Conservation (phyloP, 805 yeast species). For the Sugiyamaella qingdaonensis region DNA sequence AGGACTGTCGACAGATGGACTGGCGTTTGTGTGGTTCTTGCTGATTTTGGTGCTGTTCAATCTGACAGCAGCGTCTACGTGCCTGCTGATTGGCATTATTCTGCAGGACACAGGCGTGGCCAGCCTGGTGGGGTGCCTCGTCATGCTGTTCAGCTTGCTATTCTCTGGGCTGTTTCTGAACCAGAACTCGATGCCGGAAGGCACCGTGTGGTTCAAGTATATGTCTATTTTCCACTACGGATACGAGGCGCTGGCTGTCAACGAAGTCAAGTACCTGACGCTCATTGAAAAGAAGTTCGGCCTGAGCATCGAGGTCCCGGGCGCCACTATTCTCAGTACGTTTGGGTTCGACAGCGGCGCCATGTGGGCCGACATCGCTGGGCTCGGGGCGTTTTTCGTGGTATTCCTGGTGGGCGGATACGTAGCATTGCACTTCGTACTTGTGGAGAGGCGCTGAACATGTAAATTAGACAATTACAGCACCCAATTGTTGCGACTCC, state of each 20-base stretch:
- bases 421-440: slow-evolving; percentile 62
- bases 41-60: slow-evolving; percentile 76
- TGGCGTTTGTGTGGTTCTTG: slow-evolving; percentile 67
- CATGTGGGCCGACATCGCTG: slow-evolving; percentile 59
- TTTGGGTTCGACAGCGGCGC: slow-evolving; percentile 90
- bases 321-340: slow-evolving; percentile 92
- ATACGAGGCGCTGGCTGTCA: slow-evolving; percentile 86
- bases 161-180: slow-evolving; percentile 94
- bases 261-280: slow-evolving; percentile 84
- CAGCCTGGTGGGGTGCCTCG: slow-evolving; percentile 78
- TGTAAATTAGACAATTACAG: background rate
- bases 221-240: slow-evolving; percentile 93
- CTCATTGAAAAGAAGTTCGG: slow-evolving; percentile 89
- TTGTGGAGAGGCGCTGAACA: slow-evolving; percentile 64
- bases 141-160: slow-evolving; percentile 75
- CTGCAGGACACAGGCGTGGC: slow-evolving; percentile 90
- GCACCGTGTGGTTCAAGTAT: slow-evolving; percentile 71
- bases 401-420: slow-evolving; percentile 68
- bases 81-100: slow-evolving; percentile 81
- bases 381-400: slow-evolving; percentile 53
- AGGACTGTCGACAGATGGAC: slow-evolving; percentile 75
- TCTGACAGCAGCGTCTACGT: slow-evolving; percentile 77
- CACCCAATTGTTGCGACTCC: too few species aligned
- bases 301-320: slow-evolving; percentile 91
- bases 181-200: slow-evolving; percentile 56